Evolutionary conservation across 345 rosid genomes (phyloP), one percentile per base, ranked within the genome.

Genomic region (Gossypium arboreum): DNA sequence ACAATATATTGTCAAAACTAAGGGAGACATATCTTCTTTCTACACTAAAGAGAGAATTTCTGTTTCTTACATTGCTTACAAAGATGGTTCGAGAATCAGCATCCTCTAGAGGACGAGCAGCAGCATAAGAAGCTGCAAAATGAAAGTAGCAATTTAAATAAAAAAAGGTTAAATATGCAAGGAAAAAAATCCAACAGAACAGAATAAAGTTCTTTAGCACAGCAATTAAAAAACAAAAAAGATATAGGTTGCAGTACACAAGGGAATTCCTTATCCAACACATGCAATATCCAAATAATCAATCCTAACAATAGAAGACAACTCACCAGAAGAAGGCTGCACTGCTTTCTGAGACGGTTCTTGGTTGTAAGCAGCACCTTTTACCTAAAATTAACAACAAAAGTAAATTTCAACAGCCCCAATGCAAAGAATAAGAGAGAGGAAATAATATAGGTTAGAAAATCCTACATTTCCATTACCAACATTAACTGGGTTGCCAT

Each of bases 41-140:
- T 11, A 41, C 39, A 57, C 45, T 20, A 13, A 76, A 2, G 2
- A 43, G 45, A 57, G 13, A 15, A 73, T 25, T 43, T 59, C 48
- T 39, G 66, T 76, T 57, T 56, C 74, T 84, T 89, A 93, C 99
- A 86, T 96, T 96, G 86, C 88, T 92, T 24, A 93, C 89, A 80
- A 92, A 93, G 79, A 93, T 87, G 51, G 98, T 89, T 73, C 98
- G 93, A 78, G 92, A 87, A 79, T 91, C 92, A 79, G 90, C 86
- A 84, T 92, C 97, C 83, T 92, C 97, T 74, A 82, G 63, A 59
- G 96, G 90, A 44, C 83, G 97, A 74, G 65, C 84, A 81, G 87
- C 74, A 17, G 92, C 71, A 65, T 59, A 74, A 58, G 89, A 52
- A 79, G 88, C 97, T 92, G 88, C 81, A 80, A 27, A 79, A 34